Percentiles rank a stretch among this genome's conserved stretches.
Evolutionary conservation across 1,139 yeast genomes (phyloP).

Genomic region (Kodamaea ohmeri): DNA sequence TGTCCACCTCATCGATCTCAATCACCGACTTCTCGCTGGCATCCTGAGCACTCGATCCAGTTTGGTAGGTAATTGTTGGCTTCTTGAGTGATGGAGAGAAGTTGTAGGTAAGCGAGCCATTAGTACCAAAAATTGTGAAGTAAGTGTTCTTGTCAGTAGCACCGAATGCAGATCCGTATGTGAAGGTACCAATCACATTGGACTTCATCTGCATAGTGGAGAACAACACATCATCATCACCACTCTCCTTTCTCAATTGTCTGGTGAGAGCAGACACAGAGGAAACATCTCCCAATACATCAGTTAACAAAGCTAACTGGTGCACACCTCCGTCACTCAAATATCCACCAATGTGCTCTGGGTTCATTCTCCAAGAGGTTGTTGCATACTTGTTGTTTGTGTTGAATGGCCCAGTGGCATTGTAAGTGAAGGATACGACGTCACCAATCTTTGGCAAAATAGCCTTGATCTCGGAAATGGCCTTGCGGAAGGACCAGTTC

Average conservation of each 20-base stretch:
- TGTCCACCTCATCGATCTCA: conserved; percentile 55
- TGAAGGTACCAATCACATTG: conserved; percentile 81
- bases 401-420: conserved; percentile 78
- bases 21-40: conserved; percentile 47
- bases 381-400: conserved; percentile 60
- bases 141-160: conserved; percentile 67
- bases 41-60: conserved; percentile 42
- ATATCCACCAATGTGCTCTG: conserved; percentile 89
- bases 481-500: conserved; percentile 74
- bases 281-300: conserved; percentile 72
- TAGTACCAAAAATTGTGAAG: conserved; percentile 71
- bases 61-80: conserved; percentile 49
- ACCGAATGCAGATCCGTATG: conserved; percentile 89
- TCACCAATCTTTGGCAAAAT: conserved; percentile 71
- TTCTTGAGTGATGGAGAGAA: conserved; percentile 51
- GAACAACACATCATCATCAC: conserved; percentile 76
- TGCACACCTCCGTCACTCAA: conserved; percentile 95
- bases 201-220: conserved; percentile 61
- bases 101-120: conserved; percentile 70
- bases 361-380: conserved; percentile 83
- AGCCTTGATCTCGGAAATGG: conserved; percentile 49
- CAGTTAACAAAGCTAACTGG: conserved; percentile 82
- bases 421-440: conserved; percentile 72
- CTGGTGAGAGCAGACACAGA: conserved; percentile 69
- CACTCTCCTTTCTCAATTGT: conserved; percentile 73